A percentile compares a stretch with the other conserved stretches of the same genome.
phyloP scores from a whole-genome alignment of 2,329 filamentous ascomycete genomes.

The Cercospora janseana region DNA sequence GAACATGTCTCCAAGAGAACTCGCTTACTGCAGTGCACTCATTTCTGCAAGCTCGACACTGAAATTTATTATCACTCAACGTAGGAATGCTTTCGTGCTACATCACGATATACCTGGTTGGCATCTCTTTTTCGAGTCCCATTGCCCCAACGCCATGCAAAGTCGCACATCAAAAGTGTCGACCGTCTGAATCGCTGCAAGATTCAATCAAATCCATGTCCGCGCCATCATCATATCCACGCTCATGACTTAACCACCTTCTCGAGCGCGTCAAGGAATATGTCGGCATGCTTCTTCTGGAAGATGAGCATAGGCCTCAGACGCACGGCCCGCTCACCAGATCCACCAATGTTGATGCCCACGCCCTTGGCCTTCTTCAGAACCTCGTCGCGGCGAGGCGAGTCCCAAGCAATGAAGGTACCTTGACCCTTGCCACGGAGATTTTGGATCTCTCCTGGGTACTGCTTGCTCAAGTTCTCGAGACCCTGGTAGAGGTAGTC shows the following conservation, averaged over 20 bases:
- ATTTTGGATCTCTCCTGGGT: slow-evolving; percentile 76
- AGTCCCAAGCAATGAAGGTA: slow-evolving; percentile 92
- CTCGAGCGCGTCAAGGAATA: slow-evolving; percentile 60
- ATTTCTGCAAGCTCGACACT: too few relatives aligned
- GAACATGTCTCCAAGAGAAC: too few relatives aligned
- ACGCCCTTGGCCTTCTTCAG: slow-evolving; percentile 73
- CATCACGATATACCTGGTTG: background rate
- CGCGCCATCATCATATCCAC: slow-evolving; percentile 1
- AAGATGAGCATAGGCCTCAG: slow-evolving; percentile 89
- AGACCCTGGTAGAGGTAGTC: slow-evolving; percentile 74
- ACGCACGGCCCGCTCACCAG: slow-evolving; percentile 70
- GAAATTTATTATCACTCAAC: background rate
- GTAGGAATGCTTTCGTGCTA: background rate
- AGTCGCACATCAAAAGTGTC: slow-evolving; percentile 7
- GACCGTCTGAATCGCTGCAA: slow-evolving; percentile 14
- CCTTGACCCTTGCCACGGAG: slow-evolving; percentile 83
- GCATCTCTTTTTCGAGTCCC: slow-evolving; percentile 1
- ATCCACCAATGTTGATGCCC: slow-evolving; percentile 85
- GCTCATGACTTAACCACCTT: slow-evolving; percentile 36
- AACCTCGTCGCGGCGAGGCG: slow-evolving; percentile 74
- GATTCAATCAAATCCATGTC: slow-evolving; percentile 2
- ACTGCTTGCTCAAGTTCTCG: slow-evolving; percentile 64
- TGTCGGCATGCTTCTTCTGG: slow-evolving; percentile 85
- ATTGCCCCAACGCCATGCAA: slow-evolving; percentile 16
- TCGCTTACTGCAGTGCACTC: too few relatives aligned